These are phyloP conservation scores for Endothia cerciana DNA, from an alignment of 2,329 filamentous ascomycete genomes.

Conservation along the genomic window DNA sequence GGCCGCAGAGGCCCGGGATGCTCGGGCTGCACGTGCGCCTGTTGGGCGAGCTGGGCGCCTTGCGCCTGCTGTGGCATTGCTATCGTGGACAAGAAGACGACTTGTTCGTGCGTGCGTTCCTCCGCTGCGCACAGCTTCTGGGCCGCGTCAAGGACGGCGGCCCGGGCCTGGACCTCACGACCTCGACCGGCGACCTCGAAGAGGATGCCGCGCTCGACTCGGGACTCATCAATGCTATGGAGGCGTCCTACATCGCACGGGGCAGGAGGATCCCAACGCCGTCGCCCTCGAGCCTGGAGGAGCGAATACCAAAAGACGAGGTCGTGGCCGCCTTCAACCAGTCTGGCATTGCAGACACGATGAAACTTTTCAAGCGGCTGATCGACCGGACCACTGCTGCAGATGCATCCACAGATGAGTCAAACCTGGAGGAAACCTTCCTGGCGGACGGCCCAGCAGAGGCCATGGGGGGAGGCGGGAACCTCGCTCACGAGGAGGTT, in stretches of 20 bases:
- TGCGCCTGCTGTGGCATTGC: constrained; percentile 27
- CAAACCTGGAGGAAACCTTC: too few relatives aligned
- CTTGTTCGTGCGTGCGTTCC: constrained; percentile 12
- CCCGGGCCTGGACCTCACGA: constrained; percentile 10
- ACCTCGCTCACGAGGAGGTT: not conserved
- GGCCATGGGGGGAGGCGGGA: not conserved
- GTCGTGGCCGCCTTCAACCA: not conserved
- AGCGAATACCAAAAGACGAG: not conserved
- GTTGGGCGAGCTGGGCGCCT: constrained; percentile 33
- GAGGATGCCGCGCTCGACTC: constrained; percentile 23
- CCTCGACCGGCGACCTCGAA: constrained; percentile 12
- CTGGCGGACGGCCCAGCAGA: not conserved
- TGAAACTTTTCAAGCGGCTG: not conserved
- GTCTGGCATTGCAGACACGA: constrained; percentile 3
- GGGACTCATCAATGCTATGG: constrained; percentile 19
- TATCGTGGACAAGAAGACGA: not conserved
- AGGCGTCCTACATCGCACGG: constrained; percentile 14
- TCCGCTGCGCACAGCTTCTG: constrained; percentile 25
- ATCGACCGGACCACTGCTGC: not conserved
- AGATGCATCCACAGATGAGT: not conserved
- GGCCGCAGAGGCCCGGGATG: not conserved
- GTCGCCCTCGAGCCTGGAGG: not conserved
- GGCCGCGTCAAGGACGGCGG: not conserved
- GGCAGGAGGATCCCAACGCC: not conserved
- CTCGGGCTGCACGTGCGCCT: constrained; percentile 22